Evolutionary conservation across 257 asterid genomes (phyloP).

Genomic region (Solanum piurae): DNA sequence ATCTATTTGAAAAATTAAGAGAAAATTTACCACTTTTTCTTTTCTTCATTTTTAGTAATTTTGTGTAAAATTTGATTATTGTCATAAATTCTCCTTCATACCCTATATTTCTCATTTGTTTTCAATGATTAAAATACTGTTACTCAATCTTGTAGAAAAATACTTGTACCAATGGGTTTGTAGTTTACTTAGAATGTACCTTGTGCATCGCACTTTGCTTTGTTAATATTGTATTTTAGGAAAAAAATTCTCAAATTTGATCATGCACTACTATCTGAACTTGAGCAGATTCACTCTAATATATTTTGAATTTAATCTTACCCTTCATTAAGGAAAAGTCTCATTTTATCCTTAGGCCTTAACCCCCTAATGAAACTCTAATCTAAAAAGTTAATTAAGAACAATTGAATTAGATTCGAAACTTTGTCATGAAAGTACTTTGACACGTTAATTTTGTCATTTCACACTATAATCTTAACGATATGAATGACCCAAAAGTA

Average conservation of each 20-base stretch:
- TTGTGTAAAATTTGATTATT: not conserved
- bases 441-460: not conserved
- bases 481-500: not conserved
- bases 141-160: not conserved
- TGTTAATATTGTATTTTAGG: not conserved
- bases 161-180: not conserved
- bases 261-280: not conserved
- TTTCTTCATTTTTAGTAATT: not conserved
- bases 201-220: not conserved
- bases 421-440: not conserved
- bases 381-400: not conserved
- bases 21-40: not conserved
- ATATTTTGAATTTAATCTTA: not conserved
- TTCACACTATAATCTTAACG: fast-evolving
- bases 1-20: not conserved
- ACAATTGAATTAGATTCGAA: not conserved
- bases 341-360: not conserved
- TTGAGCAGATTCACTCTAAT: not conserved
- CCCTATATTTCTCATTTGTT: not conserved
- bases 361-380: not conserved
- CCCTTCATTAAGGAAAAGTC: not conserved
- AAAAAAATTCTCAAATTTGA: not conserved
- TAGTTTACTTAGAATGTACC: not conserved
- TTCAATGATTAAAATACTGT: not conserved
- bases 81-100: not conserved